phyloP scores from a whole-genome alignment of 768 basidiomycete species.

The Filobasidium wieringae region DNA sequence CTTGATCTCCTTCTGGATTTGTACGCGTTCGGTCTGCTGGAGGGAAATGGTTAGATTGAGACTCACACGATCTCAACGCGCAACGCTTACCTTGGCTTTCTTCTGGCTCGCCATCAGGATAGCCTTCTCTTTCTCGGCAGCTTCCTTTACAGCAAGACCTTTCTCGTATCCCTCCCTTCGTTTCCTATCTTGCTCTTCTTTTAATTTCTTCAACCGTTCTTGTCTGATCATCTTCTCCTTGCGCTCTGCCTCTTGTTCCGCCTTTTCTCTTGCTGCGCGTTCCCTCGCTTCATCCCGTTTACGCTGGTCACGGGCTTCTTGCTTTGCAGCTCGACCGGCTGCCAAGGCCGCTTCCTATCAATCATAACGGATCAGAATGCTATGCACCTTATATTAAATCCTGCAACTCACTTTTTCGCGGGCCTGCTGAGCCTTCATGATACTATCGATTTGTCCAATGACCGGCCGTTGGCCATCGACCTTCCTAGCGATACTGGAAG shows the following conservation, averaged over 20 bases:
- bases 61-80: neutral
- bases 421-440: slow-evolving; percentile 10
- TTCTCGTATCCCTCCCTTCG: neutral
- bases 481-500: slow-evolving; percentile 7
- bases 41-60: neutral
- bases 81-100: slow-evolving; percentile 18
- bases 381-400: neutral
- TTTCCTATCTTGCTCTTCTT: slow-evolving; percentile 8
- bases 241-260: slow-evolving; percentile 2
- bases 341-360: slow-evolving; percentile 4
- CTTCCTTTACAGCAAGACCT: slow-evolving; percentile 13
- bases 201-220: slow-evolving; percentile 7
- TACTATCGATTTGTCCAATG: slow-evolving; percentile 3
- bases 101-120: slow-evolving; percentile 16
- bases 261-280: slow-evolving; percentile 2
- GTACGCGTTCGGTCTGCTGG: neutral
- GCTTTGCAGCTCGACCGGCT: slow-evolving; percentile 7
- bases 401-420: slow-evolving; percentile 2
- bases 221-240: slow-evolving; percentile 4
- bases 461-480: slow-evolving; percentile 12
- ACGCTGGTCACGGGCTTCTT: slow-evolving; percentile 11
- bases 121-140: slow-evolving; percentile 23
- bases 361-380: neutral
- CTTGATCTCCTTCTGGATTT: neutral
- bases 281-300: slow-evolving; percentile 11